These are phyloP conservation scores for Candida arabinofermentans DNA, from an alignment of 805 yeast species.

Conservation along the genomic window DNA sequence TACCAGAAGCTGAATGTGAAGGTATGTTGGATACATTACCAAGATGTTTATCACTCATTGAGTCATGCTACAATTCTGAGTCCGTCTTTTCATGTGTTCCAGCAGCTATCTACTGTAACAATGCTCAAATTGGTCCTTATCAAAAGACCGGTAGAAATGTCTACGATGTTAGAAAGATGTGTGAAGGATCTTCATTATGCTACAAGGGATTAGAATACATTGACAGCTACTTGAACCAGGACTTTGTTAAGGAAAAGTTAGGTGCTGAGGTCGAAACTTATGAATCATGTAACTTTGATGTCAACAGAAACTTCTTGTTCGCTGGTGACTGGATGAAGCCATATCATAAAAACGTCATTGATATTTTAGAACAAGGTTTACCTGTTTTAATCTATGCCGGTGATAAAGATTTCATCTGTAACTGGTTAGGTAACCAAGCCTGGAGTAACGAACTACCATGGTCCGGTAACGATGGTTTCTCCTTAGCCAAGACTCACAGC, in stretches of 20 bases:
- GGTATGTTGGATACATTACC: constrained; percentile 59
- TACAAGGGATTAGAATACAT: constrained; percentile 47
- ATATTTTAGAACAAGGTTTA: constrained; percentile 58
- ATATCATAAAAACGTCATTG: constrained; percentile 52
- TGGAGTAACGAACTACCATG: constrained; percentile 72
- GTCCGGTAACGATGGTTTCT: constrained; percentile 39
- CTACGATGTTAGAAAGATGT: constrained; percentile 56
- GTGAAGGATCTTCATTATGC: constrained; percentile 51
- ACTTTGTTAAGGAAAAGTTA: constrained; percentile 47
- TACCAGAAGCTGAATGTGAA: constrained; percentile 65
- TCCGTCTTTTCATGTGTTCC: constrained; percentile 60
- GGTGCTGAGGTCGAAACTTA: constrained; percentile 53
- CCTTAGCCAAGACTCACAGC: constrained; percentile 23
- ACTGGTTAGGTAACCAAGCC: constrained; percentile 87
- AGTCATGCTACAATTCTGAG: constrained; percentile 59
- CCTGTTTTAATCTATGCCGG: constrained; percentile 93
- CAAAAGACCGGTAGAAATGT: constrained; percentile 58
- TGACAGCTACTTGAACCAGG: constrained; percentile 50
- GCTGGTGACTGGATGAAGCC: constrained; percentile 68
- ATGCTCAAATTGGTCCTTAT: constrained; percentile 56
- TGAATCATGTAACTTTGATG: constrained; percentile 48
- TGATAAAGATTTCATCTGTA: constrained; percentile 88
- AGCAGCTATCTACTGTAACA: constrained; percentile 60
- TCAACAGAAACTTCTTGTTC: constrained; percentile 45
- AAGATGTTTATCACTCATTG: constrained; percentile 58